A percentile compares a stretch with the other conserved stretches of the same genome.
Evolutionary conservation across 805 yeast genomes (phyloP).

Genomic region (Suhomyces sp.): DNA sequence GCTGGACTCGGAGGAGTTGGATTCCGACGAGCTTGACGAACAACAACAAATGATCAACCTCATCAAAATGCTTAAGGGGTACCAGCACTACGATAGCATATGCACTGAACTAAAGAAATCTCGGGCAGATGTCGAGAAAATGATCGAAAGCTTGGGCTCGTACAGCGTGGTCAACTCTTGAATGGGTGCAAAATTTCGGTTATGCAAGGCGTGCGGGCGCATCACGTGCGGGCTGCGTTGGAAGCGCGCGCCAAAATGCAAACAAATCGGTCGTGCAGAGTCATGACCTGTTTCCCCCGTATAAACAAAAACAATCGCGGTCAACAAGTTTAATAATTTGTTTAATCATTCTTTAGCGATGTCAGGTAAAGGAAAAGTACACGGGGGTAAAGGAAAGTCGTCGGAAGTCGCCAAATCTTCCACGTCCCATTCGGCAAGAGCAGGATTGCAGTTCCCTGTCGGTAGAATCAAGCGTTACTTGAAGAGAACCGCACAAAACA

Average conservation of each 20-base stretch:
- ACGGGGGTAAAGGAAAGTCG: constrained; percentile 96
- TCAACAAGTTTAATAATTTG: constrained; percentile 1
- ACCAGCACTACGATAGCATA: constrained; percentile 59
- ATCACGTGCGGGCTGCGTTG: background rate
- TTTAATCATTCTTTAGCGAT: constrained; percentile 32
- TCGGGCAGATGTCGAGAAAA: constrained; percentile 50
- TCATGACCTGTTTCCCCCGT: background rate
- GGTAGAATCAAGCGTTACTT: constrained; percentile 98
- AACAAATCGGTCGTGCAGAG: constrained; percentile 4
- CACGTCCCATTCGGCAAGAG: constrained; percentile 90
- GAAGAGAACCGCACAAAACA: constrained; percentile 85
- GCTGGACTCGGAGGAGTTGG: constrained; percentile 14
- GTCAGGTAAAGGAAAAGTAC: constrained; percentile 86
- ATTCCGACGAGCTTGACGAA: constrained; percentile 12
- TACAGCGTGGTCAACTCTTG: constrained; percentile 35
- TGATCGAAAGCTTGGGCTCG: constrained; percentile 37
- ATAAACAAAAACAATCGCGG: constrained; percentile 4
- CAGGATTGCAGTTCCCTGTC: constrained; percentile 95
- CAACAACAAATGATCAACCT: constrained; percentile 33
- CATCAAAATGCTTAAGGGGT: constrained; percentile 46
- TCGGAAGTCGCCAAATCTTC: constrained; percentile 67
- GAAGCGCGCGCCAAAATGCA: background rate
- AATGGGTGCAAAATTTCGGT: background rate
- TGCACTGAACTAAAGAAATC: constrained; percentile 67
- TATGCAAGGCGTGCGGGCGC: background rate